A percentile compares a stretch with the other conserved stretches of the same genome.
Evolutionary conservation across 495 filamentous ascomycete genomes (phyloP).

Genomic region (Trichocladium antarcticum): DNA sequence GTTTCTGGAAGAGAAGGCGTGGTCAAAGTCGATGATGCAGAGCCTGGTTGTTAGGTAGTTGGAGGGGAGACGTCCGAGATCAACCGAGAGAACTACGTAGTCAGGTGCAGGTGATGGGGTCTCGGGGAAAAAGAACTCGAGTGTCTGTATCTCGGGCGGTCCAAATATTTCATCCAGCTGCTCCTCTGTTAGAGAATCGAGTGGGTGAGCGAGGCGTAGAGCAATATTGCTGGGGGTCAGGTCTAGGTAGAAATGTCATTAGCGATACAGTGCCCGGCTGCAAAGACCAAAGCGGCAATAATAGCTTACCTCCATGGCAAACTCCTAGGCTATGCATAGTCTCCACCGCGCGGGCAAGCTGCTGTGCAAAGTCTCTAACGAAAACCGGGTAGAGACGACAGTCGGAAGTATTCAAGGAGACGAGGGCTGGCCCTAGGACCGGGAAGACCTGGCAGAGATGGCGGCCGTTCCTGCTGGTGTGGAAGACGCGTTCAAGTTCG

Average conservation of each 20-base stretch:
- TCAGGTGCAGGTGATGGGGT: not conserved
- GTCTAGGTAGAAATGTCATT: not conserved
- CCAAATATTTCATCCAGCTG: slow-evolving; percentile 1
- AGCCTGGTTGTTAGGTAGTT: not conserved
- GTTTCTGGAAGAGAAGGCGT: not conserved
- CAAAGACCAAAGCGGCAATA: not conserved
- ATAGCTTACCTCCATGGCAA: slow-evolving; percentile 4
- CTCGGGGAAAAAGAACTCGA: not conserved
- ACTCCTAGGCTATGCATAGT: slow-evolving; percentile 1
- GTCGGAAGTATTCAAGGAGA: not conserved
- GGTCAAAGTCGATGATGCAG: slow-evolving; percentile 4
- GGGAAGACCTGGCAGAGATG: slow-evolving; percentile 2
- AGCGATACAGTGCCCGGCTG: not conserved
- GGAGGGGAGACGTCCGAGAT: not conserved
- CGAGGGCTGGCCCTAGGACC: not conserved
- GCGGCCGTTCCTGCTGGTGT: not conserved
- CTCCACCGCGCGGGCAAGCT: not conserved
- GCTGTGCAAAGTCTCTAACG: not conserved
- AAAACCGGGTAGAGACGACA: not conserved
- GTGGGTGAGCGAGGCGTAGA: not conserved
- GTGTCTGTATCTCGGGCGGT: not conserved
- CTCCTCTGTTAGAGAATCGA: slow-evolving; percentile 1
- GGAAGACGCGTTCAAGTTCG: slow-evolving; percentile 1
- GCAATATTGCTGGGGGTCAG: not conserved
- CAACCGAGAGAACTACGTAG: not conserved